These are phyloP conservation scores for Cerrena zonata DNA, from an alignment of 1,284 basidiomycete genomes.

Conservation along the genomic window DNA sequence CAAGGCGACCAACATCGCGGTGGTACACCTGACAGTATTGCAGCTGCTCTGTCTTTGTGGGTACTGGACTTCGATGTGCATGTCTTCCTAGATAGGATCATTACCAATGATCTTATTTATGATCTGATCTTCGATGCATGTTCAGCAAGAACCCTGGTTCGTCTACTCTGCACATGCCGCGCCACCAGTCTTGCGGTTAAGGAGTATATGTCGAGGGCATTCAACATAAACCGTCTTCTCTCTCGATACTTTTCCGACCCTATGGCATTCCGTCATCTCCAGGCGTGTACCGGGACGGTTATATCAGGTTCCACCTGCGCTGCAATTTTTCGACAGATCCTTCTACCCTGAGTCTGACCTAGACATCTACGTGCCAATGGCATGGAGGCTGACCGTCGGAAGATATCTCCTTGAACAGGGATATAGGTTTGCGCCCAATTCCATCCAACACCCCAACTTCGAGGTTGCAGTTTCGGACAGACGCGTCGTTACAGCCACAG, in stretches of 20 bases:
- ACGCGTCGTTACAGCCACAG: background rate
- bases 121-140: constrained; percentile 22
- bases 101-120: constrained; percentile 25
- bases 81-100: constrained; percentile 16
- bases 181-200: constrained; percentile 12
- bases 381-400: background rate
- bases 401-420: background rate
- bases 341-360: constrained; percentile 43
- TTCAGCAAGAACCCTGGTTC: constrained; percentile 18
- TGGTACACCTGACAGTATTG: background rate
- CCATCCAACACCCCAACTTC: background rate
- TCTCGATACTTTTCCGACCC: constrained; percentile 25
- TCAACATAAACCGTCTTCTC: constrained; percentile 24
- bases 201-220: constrained; percentile 18
- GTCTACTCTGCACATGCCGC: constrained; percentile 19
- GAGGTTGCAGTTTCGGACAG: background rate
- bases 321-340: constrained; percentile 43
- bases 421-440: constrained; percentile 1
- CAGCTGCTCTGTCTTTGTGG: background rate
- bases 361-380: constrained; percentile 38
- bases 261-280: constrained; percentile 37
- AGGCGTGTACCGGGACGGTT: constrained; percentile 37
- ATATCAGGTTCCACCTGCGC: constrained; percentile 46
- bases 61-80: background rate
- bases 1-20: background rate